Base-by-base conservation (phyloP, 2,329 filamentous ascomycete genomes). In the Moelleriella libera region DNA sequence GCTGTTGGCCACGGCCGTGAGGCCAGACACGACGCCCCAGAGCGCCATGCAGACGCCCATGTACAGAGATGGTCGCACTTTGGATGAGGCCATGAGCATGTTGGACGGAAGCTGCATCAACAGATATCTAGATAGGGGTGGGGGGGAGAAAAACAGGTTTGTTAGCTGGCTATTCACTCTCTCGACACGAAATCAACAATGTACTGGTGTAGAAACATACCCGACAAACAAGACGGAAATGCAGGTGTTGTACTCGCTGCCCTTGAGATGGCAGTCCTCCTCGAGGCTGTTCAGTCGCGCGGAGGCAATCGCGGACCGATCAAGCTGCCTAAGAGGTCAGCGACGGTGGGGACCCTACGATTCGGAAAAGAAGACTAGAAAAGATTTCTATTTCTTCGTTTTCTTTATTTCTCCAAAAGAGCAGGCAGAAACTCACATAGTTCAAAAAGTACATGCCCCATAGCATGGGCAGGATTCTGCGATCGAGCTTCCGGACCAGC, bases 21-120 rank as follows among this genome's bases (percentile, higher is more conserved):
- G 53, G 34, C 69, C 62, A 1, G 69, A 68, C 50, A 72, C 64
- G 2, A 66, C 47, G 12, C 71, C 71, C 71, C 73, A 78, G 2
- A 60, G 55, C 37, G 70, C 62, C 61, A 73, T 74, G 3, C 64
- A 55, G 0, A 55, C 48, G 32, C 63, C 60, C 58, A 71, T 64
- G 50, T 69, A 72, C 12, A 63, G 55, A 14, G 60, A 63, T 0
- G 68, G 68, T 6, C 66, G 62, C 7, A 67, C 60, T 28, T 66
- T 58, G 32, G 32, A 37, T 4, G 32, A 37, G 0, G 66, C 68
- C 42, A 71, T 60, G 45, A 71, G 55, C 67, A 72, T 68, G 53
- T 69, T 70, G 43, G 65, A 63, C 0, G 63, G 63, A 21, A 65
- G 32, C 32, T 37, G 32, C 32, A 37, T 37, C 32, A 37, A 37